Base-by-base conservation (phyloP, 2,329 filamentous ascomycete genomes). In the Metarhizium rileyi region DNA sequence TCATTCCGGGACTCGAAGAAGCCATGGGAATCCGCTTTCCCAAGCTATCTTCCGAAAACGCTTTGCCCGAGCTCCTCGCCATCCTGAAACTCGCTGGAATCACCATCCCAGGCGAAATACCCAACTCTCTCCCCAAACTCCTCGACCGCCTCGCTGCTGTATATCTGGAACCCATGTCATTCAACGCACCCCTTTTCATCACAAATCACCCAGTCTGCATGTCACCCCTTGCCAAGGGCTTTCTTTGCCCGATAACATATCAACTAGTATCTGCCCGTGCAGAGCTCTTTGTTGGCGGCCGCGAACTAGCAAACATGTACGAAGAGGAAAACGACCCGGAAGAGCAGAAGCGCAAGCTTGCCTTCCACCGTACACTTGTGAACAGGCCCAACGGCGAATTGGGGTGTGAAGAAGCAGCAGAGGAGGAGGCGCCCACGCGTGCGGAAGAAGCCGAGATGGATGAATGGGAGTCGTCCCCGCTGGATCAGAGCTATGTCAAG, bases 311-410 rank as follows among this genome's bases (percentile, higher is more conserved):
- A 53, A 98, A 98, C 67, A 94, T 91, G 72, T 98, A 98, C 66
- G 93, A 98, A 66, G 93, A 98, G 68, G 93, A 98, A 65, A 98
- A 98, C 66, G 87, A 88, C 47, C 93, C 93, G 0, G 83, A 86
- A 48, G 86, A 85, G 59, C 93, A 98, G 69, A 77, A 87, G 43
- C 75, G 78, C 49, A 98, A 98, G 67, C 90, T 98, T 55, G 67
- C 81, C 44, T 76, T 68, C 9, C 77, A 81, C 57, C 65, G 69
- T 26, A 64, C 58, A 25, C 60, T 68, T 20, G 62, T 66, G 41
- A 69, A 68, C 56, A 63, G 56, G 46, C 57, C 60, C 2, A 59
- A 66, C 36, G 67, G 64, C 4, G 56, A 55, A 16, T 50, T 66
- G 23, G 66, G 57, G 38, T 64, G 68, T 14, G 61, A 59, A 18